These are phyloP conservation scores for Larix kaempferi DNA, from an alignment of 75 land plant genomes.

Conservation along the genomic window DNA sequence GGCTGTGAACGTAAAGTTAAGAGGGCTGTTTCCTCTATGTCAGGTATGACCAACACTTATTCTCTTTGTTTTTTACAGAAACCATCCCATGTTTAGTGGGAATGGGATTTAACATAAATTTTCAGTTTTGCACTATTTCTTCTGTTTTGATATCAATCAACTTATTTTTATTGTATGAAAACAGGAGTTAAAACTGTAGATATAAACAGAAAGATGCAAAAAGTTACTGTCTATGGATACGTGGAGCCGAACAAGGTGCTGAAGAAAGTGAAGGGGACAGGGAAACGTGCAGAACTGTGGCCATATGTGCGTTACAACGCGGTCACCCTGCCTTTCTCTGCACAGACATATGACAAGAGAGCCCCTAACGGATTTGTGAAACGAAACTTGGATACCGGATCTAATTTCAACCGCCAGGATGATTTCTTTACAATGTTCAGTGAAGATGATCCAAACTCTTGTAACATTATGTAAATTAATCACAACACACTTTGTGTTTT, in stretches of 20 bases:
- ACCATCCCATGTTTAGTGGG: too few species aligned
- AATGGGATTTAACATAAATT: too few species aligned
- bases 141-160: too few species aligned
- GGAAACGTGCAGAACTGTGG: constrained; percentile 65
- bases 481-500: too few species aligned
- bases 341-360: constrained; percentile 52
- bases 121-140: too few species aligned
- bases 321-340: constrained; percentile 47
- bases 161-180: too few species aligned
- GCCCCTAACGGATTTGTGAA: constrained; percentile 63
- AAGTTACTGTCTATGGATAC: constrained; percentile 57
- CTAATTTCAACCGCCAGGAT: not conserved
- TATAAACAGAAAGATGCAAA: constrained; percentile 47
- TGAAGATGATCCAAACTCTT: not conserved
- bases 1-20: constrained; percentile 62
- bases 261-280: constrained; percentile 41
- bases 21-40: constrained; percentile 51
- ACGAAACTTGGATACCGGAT: constrained; percentile 4
- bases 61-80: too few species aligned
- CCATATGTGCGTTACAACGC: constrained; percentile 61
- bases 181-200: constrained; percentile 40
- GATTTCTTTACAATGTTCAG: not conserved
- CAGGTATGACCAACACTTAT: constrained; percentile 4
- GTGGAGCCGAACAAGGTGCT: constrained; percentile 55
- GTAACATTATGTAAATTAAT: constrained; percentile 1